A percentile compares a stretch with the other conserved stretches of the same genome.
Conservation (phyloP, 108 stramenopile species). For the Cyclotella kingstonii region DNA sequence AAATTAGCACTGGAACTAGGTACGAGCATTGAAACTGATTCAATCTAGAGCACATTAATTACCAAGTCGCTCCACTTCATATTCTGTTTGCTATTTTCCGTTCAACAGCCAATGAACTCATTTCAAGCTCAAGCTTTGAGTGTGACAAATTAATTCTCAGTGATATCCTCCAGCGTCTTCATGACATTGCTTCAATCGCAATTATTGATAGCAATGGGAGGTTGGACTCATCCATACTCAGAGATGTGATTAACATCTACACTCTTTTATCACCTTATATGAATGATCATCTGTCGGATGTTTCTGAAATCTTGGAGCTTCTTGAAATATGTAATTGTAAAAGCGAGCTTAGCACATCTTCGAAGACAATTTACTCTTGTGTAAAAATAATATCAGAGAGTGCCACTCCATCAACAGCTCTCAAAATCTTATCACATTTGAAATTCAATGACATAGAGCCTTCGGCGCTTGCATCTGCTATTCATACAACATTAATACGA, state of each 20-base stretch:
- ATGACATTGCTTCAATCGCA: slow-evolving; percentile 32
- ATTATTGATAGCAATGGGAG: slow-evolving; percentile 21
- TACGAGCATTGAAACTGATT: slow-evolving; percentile 6
- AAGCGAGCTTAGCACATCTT: no score
- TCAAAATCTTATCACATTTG: slow-evolving; percentile 52
- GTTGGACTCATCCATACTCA: slow-evolving; percentile 33
- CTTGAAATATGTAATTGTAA: no score
- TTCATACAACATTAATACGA: slow-evolving; percentile 43
- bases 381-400: slow-evolving; percentile 45
- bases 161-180: slow-evolving; percentile 34
- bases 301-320: no score
- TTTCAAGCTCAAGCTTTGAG: slow-evolving; percentile 23
- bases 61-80: not conserved
- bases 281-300: slow-evolving; percentile 12
- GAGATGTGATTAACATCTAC: slow-evolving; percentile 42
- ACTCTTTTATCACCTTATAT: slow-evolving; percentile 34
- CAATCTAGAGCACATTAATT: not conserved
- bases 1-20: slow-evolving; percentile 68
- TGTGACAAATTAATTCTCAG: slow-evolving; percentile 10
- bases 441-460: slow-evolving; percentile 17
- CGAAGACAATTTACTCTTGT: no score
- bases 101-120: slow-evolving; percentile 36
- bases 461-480: slow-evolving; percentile 27
- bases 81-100: not conserved
- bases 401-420: slow-evolving; percentile 49